Base-by-base conservation (phyloP, 2,329 filamentous ascomycete species). In the Periglandula ipomoeae region DNA sequence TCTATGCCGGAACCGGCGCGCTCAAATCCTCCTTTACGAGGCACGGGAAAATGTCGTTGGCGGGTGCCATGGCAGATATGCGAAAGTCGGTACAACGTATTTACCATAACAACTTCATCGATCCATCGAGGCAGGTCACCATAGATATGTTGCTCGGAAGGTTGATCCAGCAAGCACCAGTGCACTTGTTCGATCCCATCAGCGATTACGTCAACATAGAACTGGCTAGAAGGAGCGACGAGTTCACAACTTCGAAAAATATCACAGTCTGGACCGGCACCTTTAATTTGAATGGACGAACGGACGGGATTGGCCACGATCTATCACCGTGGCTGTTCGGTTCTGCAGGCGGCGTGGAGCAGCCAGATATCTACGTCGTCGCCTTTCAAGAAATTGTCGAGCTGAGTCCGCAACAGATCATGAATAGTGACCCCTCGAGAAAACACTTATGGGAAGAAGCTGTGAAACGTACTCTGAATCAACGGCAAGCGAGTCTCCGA, bases 351-450 rank as follows among this genome's bases (percentile, higher is more conserved):
- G 75, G 79, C 5, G 65, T 80, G 3, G 73, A 79, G 42, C 81
- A 87, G 52, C 90, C 93, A 5, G 87, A 91, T 50, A 87, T 98
- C 34, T 82, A 95, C 46, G 89, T 86, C 7, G 84, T 96, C 15
- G 93, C 89, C 0, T 97, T 98, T 59, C 93, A 98, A 62, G 93
- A 98, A 66, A 97, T 98, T 53, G 93, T 98, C n/a, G 88, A 95
- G 61, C 72, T 98, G 42, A 96, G 89, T 58, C 93, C 94, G 15
- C 91, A 97, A 64, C 93, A 98, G 61, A 97, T 98, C 61, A 96
- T 98, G 89, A 95, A 94, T 55, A 97, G 90, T 52, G 91, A 98
- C 62, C 93, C 93, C 1, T 81, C 83, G 3, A 79, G 87, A 47
- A 87, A 91, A 55, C 83, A 89, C 54, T 71, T 84, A 19, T 98